Percentiles rank a stretch among this genome's conserved stretches.
Evolutionary conservation across 2,329 filamentous ascomycete species (phyloP).

Genomic region (Akanthomyces dipterigenus): DNA sequence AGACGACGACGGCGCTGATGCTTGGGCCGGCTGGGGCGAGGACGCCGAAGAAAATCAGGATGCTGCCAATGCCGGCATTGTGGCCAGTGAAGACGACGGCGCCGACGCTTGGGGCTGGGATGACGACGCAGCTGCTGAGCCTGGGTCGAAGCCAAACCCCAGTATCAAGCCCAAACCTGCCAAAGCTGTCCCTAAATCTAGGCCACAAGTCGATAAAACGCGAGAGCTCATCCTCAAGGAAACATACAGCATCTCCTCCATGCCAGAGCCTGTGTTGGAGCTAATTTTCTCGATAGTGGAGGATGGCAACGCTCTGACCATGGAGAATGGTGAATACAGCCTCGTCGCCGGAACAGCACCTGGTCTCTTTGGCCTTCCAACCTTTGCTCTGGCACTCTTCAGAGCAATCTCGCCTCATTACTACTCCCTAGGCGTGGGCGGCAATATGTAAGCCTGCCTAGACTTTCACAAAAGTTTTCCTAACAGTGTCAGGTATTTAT

Average conservation of each 20-base stretch:
- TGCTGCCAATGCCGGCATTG: conserved; percentile 13
- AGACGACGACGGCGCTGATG: conserved; percentile 50
- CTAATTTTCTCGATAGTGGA: conserved; percentile 55
- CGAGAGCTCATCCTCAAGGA: conserved; percentile 75
- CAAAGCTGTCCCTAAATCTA: conserved; percentile 11
- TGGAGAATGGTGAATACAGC: conserved; percentile 41
- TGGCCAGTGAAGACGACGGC: conserved; percentile 37
- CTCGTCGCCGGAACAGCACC: conserved; percentile 61
- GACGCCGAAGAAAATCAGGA: conserved; percentile 23
- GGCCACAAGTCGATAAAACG: conserved; percentile 27
- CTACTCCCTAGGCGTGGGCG: conserved; percentile 56
- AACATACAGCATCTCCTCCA: conserved; percentile 79
- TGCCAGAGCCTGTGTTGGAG: conserved; percentile 71
- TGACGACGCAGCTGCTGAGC: conserved; percentile 41
- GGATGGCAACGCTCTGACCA: conserved; percentile 55
- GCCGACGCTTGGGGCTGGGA: conserved; percentile 81
- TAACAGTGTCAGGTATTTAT: conserved; percentile 46
- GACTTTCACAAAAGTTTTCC: not conserved
- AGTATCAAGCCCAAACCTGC: not conserved
- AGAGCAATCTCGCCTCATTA: conserved; percentile 69
- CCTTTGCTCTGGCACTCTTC: conserved; percentile 70
- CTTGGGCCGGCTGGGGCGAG: conserved; percentile 81
- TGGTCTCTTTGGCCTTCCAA: conserved; percentile 65
- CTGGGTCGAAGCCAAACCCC: conserved; percentile 14
- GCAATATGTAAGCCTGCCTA: conserved; percentile 51